Conservation (phyloP, 2,329 filamentous ascomycete species). For the Xylariaceae sp. region DNA sequence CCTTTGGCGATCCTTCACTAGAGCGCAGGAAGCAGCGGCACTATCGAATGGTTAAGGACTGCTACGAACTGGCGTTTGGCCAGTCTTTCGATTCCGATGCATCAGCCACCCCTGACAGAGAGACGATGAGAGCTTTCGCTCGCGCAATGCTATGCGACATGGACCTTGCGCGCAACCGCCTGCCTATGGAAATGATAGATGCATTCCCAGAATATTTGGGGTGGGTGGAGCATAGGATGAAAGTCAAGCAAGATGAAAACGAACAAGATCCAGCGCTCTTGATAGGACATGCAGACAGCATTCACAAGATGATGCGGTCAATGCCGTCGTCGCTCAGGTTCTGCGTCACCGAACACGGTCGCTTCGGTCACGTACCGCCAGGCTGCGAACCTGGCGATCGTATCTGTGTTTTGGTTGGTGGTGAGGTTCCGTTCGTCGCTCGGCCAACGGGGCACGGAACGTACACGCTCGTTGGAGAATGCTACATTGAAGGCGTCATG, state of each 20-base stretch:
- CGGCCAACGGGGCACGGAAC: slow-evolving; percentile 3
- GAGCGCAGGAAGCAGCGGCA: neutral
- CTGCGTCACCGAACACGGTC: slow-evolving; percentile 1
- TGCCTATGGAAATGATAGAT: neutral
- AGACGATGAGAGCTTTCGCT: slow-evolving; percentile 7
- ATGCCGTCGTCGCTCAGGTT: neutral
- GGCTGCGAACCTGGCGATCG: neutral
- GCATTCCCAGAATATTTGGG: slow-evolving; percentile 4
- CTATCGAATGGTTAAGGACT: neutral
- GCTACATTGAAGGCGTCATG: slow-evolving; percentile 13
- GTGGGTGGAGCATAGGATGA: neutral
- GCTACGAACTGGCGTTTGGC: slow-evolving; percentile 3
- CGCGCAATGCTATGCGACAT: slow-evolving; percentile 8
- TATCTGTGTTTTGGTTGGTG: slow-evolving; percentile 9
- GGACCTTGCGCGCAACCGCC: slow-evolving; percentile 1
- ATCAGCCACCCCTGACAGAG: neutral
- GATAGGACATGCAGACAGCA: neutral
- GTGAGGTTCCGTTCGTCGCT: slow-evolving; percentile 5
- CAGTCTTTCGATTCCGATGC: neutral
- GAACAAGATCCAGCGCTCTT: neutral
- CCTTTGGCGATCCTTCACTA: neutral
- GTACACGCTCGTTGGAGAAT: slow-evolving; percentile 10
- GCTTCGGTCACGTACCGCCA: neutral
- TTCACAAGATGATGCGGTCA: neutral
- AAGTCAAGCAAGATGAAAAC: neutral